A percentile compares a stretch with the other conserved stretches of the same genome.
Evolutionary conservation across 352 stramenopile genomes (phyloP).

Genomic region (Thraustotheca clavata): DNA sequence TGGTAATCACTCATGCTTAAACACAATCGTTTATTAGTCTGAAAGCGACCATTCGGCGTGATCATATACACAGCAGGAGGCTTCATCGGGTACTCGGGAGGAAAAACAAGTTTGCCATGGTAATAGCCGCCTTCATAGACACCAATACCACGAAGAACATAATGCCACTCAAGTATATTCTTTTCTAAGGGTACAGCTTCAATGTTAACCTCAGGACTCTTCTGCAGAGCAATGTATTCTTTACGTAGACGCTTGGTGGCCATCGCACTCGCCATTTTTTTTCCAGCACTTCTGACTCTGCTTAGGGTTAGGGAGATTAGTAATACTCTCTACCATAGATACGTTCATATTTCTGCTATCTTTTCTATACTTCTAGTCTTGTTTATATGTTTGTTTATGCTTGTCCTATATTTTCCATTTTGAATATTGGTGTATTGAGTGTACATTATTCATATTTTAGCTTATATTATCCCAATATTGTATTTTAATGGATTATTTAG

Average conservation of each 20-base stretch:
- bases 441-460: no score
- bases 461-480: no score
- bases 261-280: constrained; percentile 67
- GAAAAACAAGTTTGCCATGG: constrained; percentile 89
- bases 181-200: constrained; percentile 80
- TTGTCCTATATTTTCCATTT: no score
- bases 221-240: constrained; percentile 85
- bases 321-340: no score
- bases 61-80: constrained; percentile 93
- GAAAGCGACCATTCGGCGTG: constrained; percentile 92
- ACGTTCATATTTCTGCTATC: no score
- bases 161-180: constrained; percentile 96
- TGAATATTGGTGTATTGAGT: no score
- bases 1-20: constrained; percentile 95
- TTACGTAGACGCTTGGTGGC: constrained; percentile 89
- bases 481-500: no score
- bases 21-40: constrained; percentile 90
- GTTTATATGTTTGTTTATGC: no score
- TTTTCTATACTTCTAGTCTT: no score
- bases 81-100: constrained; percentile 93
- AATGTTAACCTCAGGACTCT: constrained; percentile 88
- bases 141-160: constrained; percentile 81
- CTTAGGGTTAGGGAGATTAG: no score
- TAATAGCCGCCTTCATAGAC: constrained; percentile 88
- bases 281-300: no score